Base-by-base conservation (phyloP, 805 yeast genomes). In the Saccharomyces mikatae region DNA sequence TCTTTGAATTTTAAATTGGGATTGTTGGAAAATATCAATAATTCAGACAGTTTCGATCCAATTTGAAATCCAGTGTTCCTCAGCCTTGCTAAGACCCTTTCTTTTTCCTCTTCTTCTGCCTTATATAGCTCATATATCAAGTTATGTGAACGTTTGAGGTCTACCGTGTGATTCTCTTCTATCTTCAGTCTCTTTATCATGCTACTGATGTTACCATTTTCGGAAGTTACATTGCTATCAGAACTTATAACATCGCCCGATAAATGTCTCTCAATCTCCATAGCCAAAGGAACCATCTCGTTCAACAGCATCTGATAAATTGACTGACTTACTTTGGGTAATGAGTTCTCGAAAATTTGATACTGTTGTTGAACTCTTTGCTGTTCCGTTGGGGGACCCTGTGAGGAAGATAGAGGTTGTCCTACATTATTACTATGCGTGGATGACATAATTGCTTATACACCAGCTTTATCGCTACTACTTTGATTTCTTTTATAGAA, bases 201-300 rank as follows among this genome's bases (percentile, higher is more conserved):
- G 50, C 41, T 47, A 53, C 54, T 28, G 32, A 30, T 21, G 14
- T 54, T 54, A 24, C 54, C 62, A 53, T 55, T 61, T 21, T 66
- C 62, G 32, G 65, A 62, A 28, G 50, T 32, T 21, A 54, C 53
- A 36, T 30, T 21, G 4, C 48, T 51, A 24, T 54, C 28, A 36
- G 44, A 17, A 36, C 44, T 36, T 4, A 36, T 17, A 8, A 36
- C 17, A 1, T 36, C 44, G 22, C 21, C 52, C 47, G 13, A 36
- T 32, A 81, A 67, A 46, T 76, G 73, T 49, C 78, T 75, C 13
- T 86, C 79, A 4, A 89, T 83, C 36, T 87, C 71, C 48, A 84
- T 77, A 0, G 90, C 80, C 47, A 84, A 68, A 3, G 96, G 95
- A 1, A 89, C 83, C 41, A 87, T 73, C 68, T 90, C 96, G 63